Base-by-base conservation (phyloP, 768 basidiomycete genomes). In the Hydnomerulius pinastri region DNA sequence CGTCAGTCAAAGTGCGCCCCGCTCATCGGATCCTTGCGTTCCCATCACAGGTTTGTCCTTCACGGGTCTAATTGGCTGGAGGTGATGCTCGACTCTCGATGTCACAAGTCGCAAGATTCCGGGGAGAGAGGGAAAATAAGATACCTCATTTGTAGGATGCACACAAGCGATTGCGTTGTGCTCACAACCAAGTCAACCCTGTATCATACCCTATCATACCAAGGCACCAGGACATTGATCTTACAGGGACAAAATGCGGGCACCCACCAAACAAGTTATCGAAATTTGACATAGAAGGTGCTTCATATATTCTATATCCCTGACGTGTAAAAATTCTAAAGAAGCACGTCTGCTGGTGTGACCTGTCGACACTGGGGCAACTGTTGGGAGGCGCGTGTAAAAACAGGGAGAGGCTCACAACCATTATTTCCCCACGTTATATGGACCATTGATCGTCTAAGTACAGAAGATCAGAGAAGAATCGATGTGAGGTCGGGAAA, bases 391-490 rank as follows among this genome's bases (percentile, higher is more conserved):
- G 41, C 25, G 15, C 27, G 48, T 48, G 30, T 35, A 49, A n/a
- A n/a, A n/a, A 37, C 40, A 27, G 33, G 42, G 29, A 32, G 43
- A 6, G 36, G 27, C 46, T 47, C 38, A 39, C 37, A 28, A 12
- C 45, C 41, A 23, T 23, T 21, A 17, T 50, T 49, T 58, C 59
- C 54, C 50, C 62, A 58, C 53, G 62, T 52, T 46, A 6, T 46
- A 53, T 30, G 44, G 46, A 4, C 46, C 53, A 55, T 54, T 38
- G 43, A 47, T 15, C 27, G 17, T n/a, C 27, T 20, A n/a, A n/a
- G n/a, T n/a, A 18, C 13, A 32, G 25, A 21, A 45, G 21, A 30
- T 40, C 47, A 42, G 18, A 28, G 49, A 46, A 37, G 13, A 13
- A 18, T 53, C 46, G 44, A 50, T 33, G 43, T 43, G n/a, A 18